A percentile compares a stretch with the other conserved stretches of the same genome.
phyloP scores from a whole-genome alignment of 306 rosid genomes.

The Begonia masoniana region DNA sequence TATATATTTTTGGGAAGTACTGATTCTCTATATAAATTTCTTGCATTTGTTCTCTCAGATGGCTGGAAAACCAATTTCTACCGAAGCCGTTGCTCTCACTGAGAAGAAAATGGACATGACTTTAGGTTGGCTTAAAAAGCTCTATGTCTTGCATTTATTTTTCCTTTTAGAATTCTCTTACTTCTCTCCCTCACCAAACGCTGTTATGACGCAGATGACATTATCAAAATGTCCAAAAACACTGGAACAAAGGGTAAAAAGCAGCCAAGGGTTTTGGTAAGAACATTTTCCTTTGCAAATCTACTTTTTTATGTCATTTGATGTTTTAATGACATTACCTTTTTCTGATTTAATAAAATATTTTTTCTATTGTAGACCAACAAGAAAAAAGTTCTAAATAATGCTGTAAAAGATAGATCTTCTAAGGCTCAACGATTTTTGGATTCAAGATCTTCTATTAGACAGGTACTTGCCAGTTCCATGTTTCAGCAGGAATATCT shows the following conservation, averaged over 20 bases:
- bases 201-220: conserved; percentile 40
- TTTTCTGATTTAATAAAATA: not conserved
- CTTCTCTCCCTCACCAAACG: not conserved
- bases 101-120: conserved; percentile 99
- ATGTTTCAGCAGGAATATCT: no score
- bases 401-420: conserved; percentile 46
- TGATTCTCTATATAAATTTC: not conserved
- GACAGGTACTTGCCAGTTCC: conserved; percentile 40
- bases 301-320: not conserved
- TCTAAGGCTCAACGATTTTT: conserved; percentile 36
- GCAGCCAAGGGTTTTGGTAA: conserved; percentile 45
- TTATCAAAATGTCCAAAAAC: conserved; percentile 68
- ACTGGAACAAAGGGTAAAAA: conserved; percentile 19
- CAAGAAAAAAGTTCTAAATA: conserved; percentile 30
- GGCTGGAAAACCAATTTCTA: conserved; percentile 69
- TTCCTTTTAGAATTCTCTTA: not conserved
- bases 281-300: not conserved
- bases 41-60: conserved; percentile 23
- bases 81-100: conserved; percentile 67
- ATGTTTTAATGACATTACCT: not conserved
- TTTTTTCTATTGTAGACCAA: conserved; percentile 43
- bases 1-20: no score
- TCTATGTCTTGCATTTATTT: not conserved
- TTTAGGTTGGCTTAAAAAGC: conserved; percentile 30
- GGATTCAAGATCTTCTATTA: conserved; percentile 65